Evolutionary conservation across 2,329 filamentous ascomycete species (phyloP).

Genomic region (Leptosphaerulina australis): DNA sequence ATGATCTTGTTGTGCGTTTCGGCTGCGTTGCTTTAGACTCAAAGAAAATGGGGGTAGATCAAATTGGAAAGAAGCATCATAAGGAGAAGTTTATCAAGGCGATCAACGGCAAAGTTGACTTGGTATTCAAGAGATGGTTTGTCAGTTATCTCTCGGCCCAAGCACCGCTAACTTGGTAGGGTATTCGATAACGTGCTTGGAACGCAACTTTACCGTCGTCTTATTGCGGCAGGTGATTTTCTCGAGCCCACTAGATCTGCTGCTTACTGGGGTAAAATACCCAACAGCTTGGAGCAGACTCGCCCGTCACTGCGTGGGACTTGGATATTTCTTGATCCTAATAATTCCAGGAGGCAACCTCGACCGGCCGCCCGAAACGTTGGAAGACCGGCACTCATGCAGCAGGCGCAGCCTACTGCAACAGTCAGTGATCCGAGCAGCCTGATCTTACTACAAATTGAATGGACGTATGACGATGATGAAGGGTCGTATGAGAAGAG

Average conservation of each 20-base stretch:
- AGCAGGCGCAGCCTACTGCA: background rate
- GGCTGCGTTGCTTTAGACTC: conserved; percentile 34
- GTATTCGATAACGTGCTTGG: conserved; percentile 27
- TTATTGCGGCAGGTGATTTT: conserved; percentile 26
- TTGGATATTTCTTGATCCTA: conserved; percentile 41
- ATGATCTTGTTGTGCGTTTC: conserved; percentile 37
- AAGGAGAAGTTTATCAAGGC: conserved; percentile 25
- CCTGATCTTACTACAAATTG: conserved; percentile 35
- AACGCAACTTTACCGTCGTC: conserved; percentile 26
- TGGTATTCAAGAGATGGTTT: conserved; percentile 35
- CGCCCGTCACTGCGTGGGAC: conserved; percentile 35
- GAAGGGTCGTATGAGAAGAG: conserved; percentile 41
- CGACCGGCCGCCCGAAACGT: conserved; percentile 13
- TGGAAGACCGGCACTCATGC: conserved; percentile 14
- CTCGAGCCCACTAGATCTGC: conserved; percentile 33
- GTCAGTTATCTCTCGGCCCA: background rate
- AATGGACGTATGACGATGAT: conserved; percentile 43
- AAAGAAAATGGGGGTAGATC: conserved; percentile 13
- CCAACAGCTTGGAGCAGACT: conserved; percentile 24
- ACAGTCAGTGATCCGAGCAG: background rate
- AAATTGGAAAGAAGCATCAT: conserved; percentile 21
- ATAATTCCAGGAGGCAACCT: conserved; percentile 9
- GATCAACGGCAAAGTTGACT: conserved; percentile 18
- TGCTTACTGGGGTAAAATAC: conserved; percentile 25
- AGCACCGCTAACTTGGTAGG: conserved; percentile 22